A percentile compares a stretch with the other conserved stretches of the same genome.
phyloP scores from a whole-genome alignment of 768 basidiomycete genomes.

The Trametes gibbosa region DNA sequence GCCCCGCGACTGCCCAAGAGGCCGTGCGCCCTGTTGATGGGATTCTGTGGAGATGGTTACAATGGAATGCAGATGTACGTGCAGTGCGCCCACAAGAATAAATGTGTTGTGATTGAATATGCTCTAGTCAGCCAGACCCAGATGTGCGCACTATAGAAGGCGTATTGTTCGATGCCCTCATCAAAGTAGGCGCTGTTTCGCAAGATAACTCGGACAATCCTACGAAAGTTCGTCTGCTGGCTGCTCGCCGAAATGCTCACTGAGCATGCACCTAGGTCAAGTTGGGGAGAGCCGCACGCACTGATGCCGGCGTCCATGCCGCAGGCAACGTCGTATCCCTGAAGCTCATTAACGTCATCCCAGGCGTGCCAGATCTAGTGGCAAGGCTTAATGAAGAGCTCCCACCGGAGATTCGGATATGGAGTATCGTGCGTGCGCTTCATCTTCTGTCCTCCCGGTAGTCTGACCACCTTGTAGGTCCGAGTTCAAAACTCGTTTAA shows the following conservation, averaged over 20 bases:
- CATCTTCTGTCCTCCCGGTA: neutral
- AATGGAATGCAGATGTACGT: constrained; percentile 96
- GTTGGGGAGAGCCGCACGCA: constrained; percentile 86
- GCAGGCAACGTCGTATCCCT: constrained; percentile 92
- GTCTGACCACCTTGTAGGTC: constrained; percentile 36
- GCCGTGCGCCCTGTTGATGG: constrained; percentile 79
- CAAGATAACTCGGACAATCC: constrained; percentile 91
- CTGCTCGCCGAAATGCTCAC: neutral
- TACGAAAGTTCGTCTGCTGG: constrained; percentile 55
- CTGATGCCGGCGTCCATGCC: constrained; percentile 97
- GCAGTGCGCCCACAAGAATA: neutral
- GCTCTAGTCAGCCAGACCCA: constrained; percentile 58
- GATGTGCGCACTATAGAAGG: constrained; percentile 81
- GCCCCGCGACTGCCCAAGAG: constrained; percentile 73
- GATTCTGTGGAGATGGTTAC: constrained; percentile 90
- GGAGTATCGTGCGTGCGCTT: constrained; percentile 67
- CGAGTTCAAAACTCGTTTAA: constrained; percentile 82
- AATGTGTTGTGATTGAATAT: neutral
- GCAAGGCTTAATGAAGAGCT: constrained; percentile 78
- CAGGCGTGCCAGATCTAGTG: constrained; percentile 68
- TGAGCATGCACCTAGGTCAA: constrained; percentile 52
- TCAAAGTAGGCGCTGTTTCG: constrained; percentile 90
- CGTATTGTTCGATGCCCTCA: constrained; percentile 81
- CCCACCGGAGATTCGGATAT: constrained; percentile 91
- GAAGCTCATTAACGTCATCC: constrained; percentile 81